These are phyloP conservation scores for Seminavis robusta DNA, from an alignment of 108 stramenopile species.

Conservation along the genomic window DNA sequence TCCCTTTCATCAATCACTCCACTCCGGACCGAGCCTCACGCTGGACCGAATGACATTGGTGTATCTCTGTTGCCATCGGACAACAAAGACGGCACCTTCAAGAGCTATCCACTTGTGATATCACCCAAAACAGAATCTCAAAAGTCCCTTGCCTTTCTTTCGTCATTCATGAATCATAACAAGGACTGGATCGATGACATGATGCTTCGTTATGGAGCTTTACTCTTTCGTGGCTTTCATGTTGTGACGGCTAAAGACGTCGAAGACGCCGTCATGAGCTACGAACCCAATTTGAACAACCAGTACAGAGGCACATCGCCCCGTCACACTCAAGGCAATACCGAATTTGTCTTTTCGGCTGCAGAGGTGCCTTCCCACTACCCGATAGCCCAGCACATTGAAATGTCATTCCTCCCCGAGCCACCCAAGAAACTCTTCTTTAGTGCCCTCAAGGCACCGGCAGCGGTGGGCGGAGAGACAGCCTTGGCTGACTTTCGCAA, in stretches of 20 bases:
- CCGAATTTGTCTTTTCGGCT: slow-evolving; percentile 24
- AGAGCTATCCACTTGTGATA: too few relatives aligned
- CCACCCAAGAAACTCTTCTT: slow-evolving; percentile 27
- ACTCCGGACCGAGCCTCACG: too few relatives aligned
- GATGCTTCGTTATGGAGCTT: slow-evolving; percentile 22
- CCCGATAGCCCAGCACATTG: slow-evolving; percentile 31
- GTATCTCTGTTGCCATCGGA: too few relatives aligned
- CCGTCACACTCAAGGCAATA: slow-evolving; percentile 6
- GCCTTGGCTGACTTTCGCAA: slow-evolving; percentile 27
- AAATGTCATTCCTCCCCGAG: slow-evolving; percentile 31
- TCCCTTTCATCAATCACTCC: too few relatives aligned
- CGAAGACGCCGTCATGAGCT: slow-evolving; percentile 7
- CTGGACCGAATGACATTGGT: too few relatives aligned
- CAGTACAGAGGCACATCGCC: slow-evolving; percentile 32
- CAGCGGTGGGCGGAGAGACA: slow-evolving; percentile 30
- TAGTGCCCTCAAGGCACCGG: slow-evolving; percentile 23
- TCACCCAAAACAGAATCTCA: too few relatives aligned
- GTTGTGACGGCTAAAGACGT: slow-evolving; percentile 12
- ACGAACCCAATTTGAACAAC: slow-evolving; percentile 23
- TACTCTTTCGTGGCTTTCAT: slow-evolving; percentile 29
- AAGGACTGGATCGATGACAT: slow-evolving; percentile 18
- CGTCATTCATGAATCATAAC: slow-evolving; percentile 8
- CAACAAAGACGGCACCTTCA: too few relatives aligned
- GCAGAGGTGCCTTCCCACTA: slow-evolving; percentile 20
- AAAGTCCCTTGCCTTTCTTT: slow-evolving; percentile 9